Evolutionary conservation across 345 rosid genomes (phyloP).

Genomic region (Brassica incana): DNA sequence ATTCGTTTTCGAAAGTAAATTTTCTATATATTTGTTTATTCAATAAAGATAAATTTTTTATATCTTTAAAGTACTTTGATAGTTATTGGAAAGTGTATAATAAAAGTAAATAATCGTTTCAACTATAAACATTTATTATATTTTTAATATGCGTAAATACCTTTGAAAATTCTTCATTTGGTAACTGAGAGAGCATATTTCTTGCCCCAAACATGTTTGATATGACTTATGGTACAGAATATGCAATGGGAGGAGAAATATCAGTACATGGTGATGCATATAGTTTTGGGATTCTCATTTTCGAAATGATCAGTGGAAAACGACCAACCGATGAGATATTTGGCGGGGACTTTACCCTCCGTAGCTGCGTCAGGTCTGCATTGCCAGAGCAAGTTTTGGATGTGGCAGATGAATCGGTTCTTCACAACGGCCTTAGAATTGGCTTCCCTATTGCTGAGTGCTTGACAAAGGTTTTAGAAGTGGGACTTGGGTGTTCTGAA

Average conservation of each 20-base stretch:
- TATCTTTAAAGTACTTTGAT: background rate
- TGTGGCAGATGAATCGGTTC: slow-evolving; percentile 40
- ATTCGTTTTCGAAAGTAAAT: background rate
- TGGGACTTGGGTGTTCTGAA: too few species aligned
- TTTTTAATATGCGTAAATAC: background rate
- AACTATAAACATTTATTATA: too few species aligned
- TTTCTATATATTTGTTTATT: background rate
- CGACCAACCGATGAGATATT: background rate
- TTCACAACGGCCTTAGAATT: background rate
- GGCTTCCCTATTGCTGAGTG: too few species aligned
- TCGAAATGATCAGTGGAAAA: background rate
- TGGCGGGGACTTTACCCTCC: background rate
- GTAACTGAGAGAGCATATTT: background rate
- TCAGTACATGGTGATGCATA: background rate
- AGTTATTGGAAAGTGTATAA: background rate
- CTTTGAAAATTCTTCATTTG: too few species aligned
- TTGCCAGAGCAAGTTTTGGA: background rate
- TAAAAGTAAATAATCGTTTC: too few species aligned
- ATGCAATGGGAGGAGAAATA: background rate
- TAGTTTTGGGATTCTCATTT: background rate
- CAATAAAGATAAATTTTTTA: background rate
- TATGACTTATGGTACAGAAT: background rate
- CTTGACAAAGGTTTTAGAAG: too few species aligned
- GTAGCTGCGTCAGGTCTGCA: background rate
- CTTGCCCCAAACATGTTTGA: background rate